Percentiles rank a stretch among this genome's conserved stretches.
Conservation (phyloP, 164 flowering plant genomes). For the Echeveria elegans region DNA sequence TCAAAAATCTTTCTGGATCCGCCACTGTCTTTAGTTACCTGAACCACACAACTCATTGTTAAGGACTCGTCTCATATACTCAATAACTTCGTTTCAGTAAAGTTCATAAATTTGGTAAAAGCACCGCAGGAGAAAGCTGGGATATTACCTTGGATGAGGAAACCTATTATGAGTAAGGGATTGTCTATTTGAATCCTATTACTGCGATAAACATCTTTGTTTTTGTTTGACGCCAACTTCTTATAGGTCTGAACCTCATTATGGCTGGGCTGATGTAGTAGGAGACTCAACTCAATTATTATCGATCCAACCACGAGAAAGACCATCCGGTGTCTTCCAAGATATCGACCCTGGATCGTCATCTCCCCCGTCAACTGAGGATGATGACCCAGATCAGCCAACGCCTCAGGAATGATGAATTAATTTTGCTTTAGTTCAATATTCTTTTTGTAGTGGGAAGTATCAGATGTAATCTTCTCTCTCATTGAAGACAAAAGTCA, state of each 20-base stretch:
- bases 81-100: conserved; percentile 58
- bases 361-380: conserved; percentile 32
- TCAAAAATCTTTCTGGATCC: too few relatives aligned
- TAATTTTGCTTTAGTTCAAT: conserved; percentile 4
- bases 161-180: conserved; percentile 89
- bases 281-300: conserved; percentile 89
- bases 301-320: conserved; percentile 66
- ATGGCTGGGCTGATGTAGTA: conserved; percentile 98
- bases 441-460: conserved; percentile 9
- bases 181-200: not conserved
- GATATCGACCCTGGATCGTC: conserved; percentile 56
- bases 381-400: conserved; percentile 24
- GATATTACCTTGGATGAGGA: conserved; percentile 89
- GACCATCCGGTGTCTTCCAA: conserved; percentile 82
- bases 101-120: conserved; percentile 96
- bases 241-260: conserved; percentile 88
- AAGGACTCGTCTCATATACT: not conserved
- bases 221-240: not conserved
- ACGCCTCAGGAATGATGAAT: conserved; percentile 6
- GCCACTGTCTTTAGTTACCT: too few relatives aligned
- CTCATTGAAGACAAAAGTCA: not conserved
- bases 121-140: conserved; percentile 98
- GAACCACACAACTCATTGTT: too few relatives aligned
- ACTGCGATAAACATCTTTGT: not conserved
- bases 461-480: too few relatives aligned